phyloP scores from a whole-genome alignment of 2,329 filamentous ascomycete species.

The Ceratocystis huliohia region DNA sequence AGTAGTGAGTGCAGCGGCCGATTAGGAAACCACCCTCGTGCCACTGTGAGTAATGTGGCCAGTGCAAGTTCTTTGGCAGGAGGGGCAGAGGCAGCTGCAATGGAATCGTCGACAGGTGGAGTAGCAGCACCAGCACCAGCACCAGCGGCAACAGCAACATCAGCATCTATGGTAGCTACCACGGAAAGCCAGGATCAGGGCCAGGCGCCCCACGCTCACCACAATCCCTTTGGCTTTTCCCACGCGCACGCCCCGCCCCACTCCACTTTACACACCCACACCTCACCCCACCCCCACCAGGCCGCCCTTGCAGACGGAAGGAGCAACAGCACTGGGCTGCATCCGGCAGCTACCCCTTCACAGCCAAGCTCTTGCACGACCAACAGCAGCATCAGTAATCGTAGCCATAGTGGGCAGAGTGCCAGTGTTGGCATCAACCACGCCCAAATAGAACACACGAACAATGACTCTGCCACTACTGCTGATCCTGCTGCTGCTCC shows the following conservation, averaged over 20 bases:
- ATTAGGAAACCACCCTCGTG: neutral
- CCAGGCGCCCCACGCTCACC: neutral
- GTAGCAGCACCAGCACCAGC: neutral
- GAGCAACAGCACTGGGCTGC: slow-evolving; percentile 5
- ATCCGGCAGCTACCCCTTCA: neutral
- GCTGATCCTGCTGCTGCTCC: neutral
- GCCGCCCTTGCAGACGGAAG: slow-evolving; percentile 3
- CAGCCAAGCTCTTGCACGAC: neutral
- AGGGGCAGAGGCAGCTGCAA: neutral
- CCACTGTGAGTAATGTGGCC: neutral
- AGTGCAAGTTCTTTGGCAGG: neutral
- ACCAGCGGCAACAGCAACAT: neutral
- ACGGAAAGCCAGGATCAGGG: neutral
- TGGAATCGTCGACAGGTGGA: neutral
- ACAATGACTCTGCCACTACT: neutral
- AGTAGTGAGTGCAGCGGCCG: neutral
- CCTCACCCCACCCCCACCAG: neutral
- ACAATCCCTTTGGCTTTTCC: neutral
- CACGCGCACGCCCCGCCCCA: neutral
- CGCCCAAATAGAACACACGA: neutral
- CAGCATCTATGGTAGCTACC: too few relatives aligned
- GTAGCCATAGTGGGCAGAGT: neutral
- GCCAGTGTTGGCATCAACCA: neutral
- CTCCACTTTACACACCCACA: neutral
- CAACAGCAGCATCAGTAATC: neutral